Evolutionary conservation across 2,329 filamentous ascomycete species (phyloP).

Genomic region (Periconia sp.): DNA sequence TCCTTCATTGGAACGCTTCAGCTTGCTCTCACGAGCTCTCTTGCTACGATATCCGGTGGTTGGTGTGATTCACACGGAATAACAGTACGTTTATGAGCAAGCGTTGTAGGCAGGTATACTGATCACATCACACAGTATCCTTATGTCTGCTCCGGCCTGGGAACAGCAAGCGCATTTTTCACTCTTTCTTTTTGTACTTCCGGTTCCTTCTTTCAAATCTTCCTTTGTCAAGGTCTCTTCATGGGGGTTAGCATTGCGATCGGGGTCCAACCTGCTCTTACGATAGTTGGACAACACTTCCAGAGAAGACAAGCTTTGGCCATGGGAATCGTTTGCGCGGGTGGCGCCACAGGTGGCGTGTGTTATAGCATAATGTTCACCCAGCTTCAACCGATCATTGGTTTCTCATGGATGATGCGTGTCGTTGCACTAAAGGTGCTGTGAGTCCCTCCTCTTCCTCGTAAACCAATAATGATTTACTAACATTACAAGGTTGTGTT

Average conservation of each 20-base stretch:
- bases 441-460: constrained; percentile 44
- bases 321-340: constrained; percentile 50
- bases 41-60: constrained; percentile 66
- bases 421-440: constrained; percentile 62
- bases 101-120: no score
- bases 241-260: constrained; percentile 52
- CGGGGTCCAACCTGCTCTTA: constrained; percentile 49
- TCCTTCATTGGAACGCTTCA: constrained; percentile 53
- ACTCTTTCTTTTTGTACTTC: constrained; percentile 28
- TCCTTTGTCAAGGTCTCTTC: constrained; percentile 53
- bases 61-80: constrained; percentile 68
- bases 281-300: constrained; percentile 53
- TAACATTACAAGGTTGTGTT: constrained; percentile 56
- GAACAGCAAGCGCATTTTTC: constrained; percentile 25
- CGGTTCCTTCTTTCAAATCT: constrained; percentile 47
- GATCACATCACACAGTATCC: constrained; percentile 36
- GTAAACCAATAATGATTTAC: constrained; percentile 57
- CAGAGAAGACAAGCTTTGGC: constrained; percentile 47
- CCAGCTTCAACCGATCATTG: constrained; percentile 60
- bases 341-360: constrained; percentile 52
- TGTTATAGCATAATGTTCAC: constrained; percentile 64
- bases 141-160: constrained; percentile 31
- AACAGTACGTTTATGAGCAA: constrained; percentile 52
- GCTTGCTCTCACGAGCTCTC: constrained; percentile 55
- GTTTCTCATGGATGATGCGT: constrained; percentile 67